A percentile compares a stretch with the other conserved stretches of the same genome.
Evolutionary conservation across 805 yeast species (phyloP).

Genomic region (Millerozyma acaciae): DNA sequence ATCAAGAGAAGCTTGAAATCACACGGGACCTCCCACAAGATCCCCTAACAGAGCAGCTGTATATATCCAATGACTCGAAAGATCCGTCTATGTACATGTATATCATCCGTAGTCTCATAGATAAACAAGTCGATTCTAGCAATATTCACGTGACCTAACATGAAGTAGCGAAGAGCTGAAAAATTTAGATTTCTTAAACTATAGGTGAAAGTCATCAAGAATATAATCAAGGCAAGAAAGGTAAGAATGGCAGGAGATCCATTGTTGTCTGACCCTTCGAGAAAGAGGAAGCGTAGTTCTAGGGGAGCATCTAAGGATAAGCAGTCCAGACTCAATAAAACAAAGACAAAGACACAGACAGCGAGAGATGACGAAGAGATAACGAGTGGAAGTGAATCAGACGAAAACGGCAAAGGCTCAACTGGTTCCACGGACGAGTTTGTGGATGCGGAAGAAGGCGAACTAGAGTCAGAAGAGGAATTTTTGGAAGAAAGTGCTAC

Average conservation of each 20-base stretch:
- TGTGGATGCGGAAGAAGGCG: constrained; percentile 36
- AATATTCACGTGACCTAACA: too few relatives aligned
- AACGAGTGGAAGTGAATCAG: constrained; percentile 46
- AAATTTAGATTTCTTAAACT: constrained; percentile 2
- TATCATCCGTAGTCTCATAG: too few relatives aligned
- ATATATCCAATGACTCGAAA: too few relatives aligned
- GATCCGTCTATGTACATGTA: too few relatives aligned
- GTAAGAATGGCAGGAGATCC: constrained; percentile 53
- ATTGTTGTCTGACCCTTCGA: constrained; percentile 58
- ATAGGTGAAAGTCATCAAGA: not conserved
- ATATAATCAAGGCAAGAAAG: not conserved
- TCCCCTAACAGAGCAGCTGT: too few relatives aligned
- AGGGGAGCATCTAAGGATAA: too few relatives aligned
- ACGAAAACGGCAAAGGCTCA: constrained; percentile 40
- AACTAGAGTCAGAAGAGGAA: constrained; percentile 64
- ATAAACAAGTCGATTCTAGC: too few relatives aligned
- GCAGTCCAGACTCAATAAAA: constrained; percentile 18
- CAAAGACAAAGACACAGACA: too few relatives aligned
- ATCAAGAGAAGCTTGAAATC: not conserved
- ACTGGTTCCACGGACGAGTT: constrained; percentile 28
- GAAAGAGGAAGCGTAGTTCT: constrained; percentile 42
- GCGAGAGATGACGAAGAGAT: constrained; percentile 55
- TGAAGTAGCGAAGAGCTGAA: too few relatives aligned
- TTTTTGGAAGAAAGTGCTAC: constrained; percentile 77
- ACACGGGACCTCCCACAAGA: too few relatives aligned